Conservation (phyloP, 129 eudicot species). For the Tagetes erecta region DNA sequence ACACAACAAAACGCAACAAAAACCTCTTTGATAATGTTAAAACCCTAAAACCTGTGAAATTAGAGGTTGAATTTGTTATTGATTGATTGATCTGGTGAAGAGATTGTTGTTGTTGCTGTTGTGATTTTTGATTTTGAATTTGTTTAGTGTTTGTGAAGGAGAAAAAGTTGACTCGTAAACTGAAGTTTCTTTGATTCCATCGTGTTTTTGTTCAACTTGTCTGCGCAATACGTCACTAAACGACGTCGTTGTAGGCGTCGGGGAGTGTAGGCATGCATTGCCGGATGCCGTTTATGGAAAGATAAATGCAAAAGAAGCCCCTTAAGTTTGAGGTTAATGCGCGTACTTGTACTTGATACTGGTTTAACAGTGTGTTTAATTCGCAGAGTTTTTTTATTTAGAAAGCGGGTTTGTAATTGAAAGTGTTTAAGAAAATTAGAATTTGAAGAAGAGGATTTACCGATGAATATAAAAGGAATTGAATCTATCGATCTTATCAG, state of each 20-base stretch:
- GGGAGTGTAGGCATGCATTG: conserved; percentile 19
- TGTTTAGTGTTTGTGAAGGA: conserved; percentile 12
- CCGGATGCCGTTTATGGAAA: conserved; percentile 26
- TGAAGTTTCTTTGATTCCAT: conserved; percentile 38
- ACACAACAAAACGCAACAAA: background rate
- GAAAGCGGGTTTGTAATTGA: no score
- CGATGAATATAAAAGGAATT: no score
- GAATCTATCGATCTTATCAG: no score
- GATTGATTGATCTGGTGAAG: conserved; percentile 29
- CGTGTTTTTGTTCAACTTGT: conserved; percentile 29
- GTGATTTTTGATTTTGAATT: background rate
- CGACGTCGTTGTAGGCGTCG: conserved; percentile 34
- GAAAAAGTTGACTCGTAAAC: conserved; percentile 40
- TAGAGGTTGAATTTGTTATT: background rate
- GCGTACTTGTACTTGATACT: no score
- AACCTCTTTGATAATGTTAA: conserved; percentile 11
- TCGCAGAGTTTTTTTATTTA: no score
- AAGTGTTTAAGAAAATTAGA: no score
- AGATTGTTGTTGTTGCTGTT: conserved; percentile 9
- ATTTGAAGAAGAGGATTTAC: no score
- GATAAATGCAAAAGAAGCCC: background rate
- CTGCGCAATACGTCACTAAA: conserved; percentile 20
- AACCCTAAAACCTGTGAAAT: conserved; percentile 35
- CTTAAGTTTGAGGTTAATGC: background rate
- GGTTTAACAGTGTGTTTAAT: no score